A percentile compares a stretch with the other conserved stretches of the same genome.
Conservation (phyloP, 768 basidiomycete species). For the Pleurotus ostreatus region DNA sequence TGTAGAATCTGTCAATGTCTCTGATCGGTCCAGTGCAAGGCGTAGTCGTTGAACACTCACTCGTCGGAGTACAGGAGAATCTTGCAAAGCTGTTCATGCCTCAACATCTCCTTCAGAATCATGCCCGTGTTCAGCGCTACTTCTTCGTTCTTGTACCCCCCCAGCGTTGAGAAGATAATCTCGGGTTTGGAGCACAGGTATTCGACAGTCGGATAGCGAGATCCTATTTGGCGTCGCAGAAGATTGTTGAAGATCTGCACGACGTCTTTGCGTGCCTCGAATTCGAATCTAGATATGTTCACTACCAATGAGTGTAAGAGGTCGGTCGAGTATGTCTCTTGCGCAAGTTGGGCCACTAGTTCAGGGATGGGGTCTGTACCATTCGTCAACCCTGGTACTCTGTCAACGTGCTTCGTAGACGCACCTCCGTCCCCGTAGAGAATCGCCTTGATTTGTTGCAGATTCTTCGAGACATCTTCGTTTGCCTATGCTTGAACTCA, state of each 20-base stretch:
- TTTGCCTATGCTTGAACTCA: conserved; percentile 49
- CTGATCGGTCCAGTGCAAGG: conserved; percentile 1
- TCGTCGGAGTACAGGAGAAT: conserved; percentile 90
- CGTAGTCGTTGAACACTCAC: conserved; percentile 44
- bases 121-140: conserved; percentile 96
- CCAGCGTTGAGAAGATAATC: conserved; percentile 76
- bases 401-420: conserved; percentile 13
- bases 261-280: conserved; percentile 87
- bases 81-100: conserved; percentile 88
- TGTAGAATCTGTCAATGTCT: conserved; percentile 72
- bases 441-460: conserved; percentile 86
- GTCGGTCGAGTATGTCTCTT: conserved; percentile 92
- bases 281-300: conserved; percentile 85
- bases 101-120: conserved; percentile 95
- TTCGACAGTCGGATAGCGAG: conserved; percentile 94
- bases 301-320: conserved; percentile 77
- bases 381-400: neutral
- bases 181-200: conserved; percentile 78
- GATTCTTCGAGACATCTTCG: conserved; percentile 86
- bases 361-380: conserved; percentile 78
- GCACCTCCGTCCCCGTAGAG: conserved; percentile 86
- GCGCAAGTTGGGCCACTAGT: conserved; percentile 88
- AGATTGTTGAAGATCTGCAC: conserved; percentile 90
- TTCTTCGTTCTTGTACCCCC: conserved; percentile 94
- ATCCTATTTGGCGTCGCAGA: conserved; percentile 85